Base-by-base conservation (phyloP, 2,329 filamentous ascomycete species). In the Penicillium decumbens region DNA sequence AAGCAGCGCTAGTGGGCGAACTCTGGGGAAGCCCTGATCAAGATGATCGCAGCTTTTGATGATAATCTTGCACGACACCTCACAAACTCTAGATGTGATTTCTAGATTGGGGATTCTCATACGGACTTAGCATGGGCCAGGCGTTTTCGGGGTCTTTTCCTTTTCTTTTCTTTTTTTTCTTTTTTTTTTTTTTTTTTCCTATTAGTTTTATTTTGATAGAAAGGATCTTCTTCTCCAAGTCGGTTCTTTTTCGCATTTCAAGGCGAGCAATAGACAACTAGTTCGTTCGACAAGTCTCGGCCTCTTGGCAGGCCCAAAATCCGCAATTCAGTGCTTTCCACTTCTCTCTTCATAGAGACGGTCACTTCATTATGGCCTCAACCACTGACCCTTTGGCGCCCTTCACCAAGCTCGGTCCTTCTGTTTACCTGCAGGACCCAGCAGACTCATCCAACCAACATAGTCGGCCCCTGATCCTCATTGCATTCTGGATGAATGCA, bases 401-500 rank as follows among this genome's bases (percentile, higher is more conserved):
- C 27, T 75, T 75, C 58, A 53, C 50, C 18, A 61, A 62, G 44
- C 62, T 77, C 13, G 68, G 65, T 8, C 61, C 65, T 4, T 67
- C 70, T 1, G 62, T 75, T 35, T 75, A 71, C 53, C 51, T 73
- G 42, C 65, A 70, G 43, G 65, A 74, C 41, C 63, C 70, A 27
- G 45, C 54, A 25, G 43, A 53, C 18, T 39, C 42, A 13, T 43
- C 25, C 10, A 37, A 53, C 24, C 27, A 59, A 37, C 33, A 29
- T 9, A 47, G 29, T 42, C 51, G 13, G 23, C 54, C 50, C 3
- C 33, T 60, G 30, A 69, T 78, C 24, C 65, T 79, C 45, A 60
- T 79, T 46, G 63, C 75, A 43, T 69, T 75, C 53, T 79, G 76
- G 77, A 75, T 78, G 65, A 72, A 73, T 43, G 76, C 76, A 2